A percentile compares a stretch with the other conserved stretches of the same genome.
Evolutionary conservation across 1,139 yeast species (phyloP).

Genomic region (Diutina neorugosa): DNA sequence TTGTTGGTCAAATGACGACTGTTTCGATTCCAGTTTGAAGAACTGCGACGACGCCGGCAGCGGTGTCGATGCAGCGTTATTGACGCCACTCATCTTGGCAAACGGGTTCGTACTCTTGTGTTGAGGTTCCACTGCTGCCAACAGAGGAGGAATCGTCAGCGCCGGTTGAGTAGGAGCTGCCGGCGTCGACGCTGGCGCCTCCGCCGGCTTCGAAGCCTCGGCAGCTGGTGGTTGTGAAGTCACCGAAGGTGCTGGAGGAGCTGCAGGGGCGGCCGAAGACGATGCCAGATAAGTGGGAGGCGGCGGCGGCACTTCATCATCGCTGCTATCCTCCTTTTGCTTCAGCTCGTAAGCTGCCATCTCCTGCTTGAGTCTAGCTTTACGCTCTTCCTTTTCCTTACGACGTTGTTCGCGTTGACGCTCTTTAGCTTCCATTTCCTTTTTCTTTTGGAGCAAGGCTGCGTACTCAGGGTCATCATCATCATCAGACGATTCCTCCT

Average conservation of each 20-base stretch:
- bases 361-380: constrained; percentile 50
- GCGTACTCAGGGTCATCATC: constrained; percentile 38
- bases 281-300: background rate
- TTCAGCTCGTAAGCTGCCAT: constrained; percentile 39
- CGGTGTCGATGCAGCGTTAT: constrained; percentile 6
- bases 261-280: constrained; percentile 4
- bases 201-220: constrained; percentile 8
- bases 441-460: constrained; percentile 33
- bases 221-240: background rate
- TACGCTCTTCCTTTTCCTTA: constrained; percentile 44
- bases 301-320: constrained; percentile 21
- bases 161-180: constrained; percentile 1
- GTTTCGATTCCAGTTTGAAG: constrained; percentile 30
- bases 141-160: background rate
- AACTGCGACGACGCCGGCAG: constrained; percentile 22
- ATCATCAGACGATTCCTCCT: constrained; percentile 13
- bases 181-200: constrained; percentile 2
- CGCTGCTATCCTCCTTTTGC: constrained; percentile 15
- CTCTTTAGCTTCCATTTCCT: constrained; percentile 36
- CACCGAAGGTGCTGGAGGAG: constrained; percentile 6
- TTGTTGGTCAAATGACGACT: constrained; percentile 28
- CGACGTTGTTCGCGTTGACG: constrained; percentile 33
- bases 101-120: constrained; percentile 24
- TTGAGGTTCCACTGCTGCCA: constrained; percentile 9
- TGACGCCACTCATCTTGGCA: constrained; percentile 13